These are phyloP conservation scores for Cladosporium phlei DNA, from an alignment of 2,329 filamentous ascomycete genomes.

Conservation along the genomic window DNA sequence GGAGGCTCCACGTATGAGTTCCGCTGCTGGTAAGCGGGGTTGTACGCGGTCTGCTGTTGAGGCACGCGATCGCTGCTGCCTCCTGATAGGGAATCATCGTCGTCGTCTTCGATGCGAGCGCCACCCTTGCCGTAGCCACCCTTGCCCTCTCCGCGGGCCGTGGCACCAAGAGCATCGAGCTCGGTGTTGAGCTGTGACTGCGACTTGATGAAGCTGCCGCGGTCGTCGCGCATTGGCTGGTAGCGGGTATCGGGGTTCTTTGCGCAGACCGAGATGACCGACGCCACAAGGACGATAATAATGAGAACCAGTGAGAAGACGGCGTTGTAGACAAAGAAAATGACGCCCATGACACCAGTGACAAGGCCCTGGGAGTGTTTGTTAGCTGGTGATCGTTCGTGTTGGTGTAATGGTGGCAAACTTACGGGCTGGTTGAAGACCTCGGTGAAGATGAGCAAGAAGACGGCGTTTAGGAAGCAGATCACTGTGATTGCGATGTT, in stretches of 20 bases:
- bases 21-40: conserved; percentile 4
- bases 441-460: conserved; percentile 81
- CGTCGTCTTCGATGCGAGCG: conserved; percentile 67
- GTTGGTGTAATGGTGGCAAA: background rate
- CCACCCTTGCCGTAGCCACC: conserved; percentile 35
- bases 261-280: conserved; percentile 73
- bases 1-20: conserved; percentile 15
- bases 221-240: conserved; percentile 93
- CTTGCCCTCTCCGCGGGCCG: conserved; percentile 71
- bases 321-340: conserved; percentile 85
- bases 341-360: conserved; percentile 79
- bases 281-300: conserved; percentile 74
- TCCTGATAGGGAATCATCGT: conserved; percentile 63
- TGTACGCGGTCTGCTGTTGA: conserved; percentile 9
- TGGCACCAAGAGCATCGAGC: conserved; percentile 82
- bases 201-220: conserved; percentile 96
- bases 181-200: conserved; percentile 84
- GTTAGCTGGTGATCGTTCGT: background rate
- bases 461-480: conserved; percentile 88
- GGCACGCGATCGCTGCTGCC: conserved; percentile 40
- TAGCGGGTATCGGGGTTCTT: conserved; percentile 95
- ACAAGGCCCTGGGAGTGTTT: conserved; percentile 57
- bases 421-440: conserved; percentile 76
- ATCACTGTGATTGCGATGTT: conserved; percentile 87
- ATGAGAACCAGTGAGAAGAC: conserved; percentile 76